Evolutionary conservation across 768 basidiomycete genomes (phyloP).

Genomic region (Dictyophora rubrovolvata): DNA sequence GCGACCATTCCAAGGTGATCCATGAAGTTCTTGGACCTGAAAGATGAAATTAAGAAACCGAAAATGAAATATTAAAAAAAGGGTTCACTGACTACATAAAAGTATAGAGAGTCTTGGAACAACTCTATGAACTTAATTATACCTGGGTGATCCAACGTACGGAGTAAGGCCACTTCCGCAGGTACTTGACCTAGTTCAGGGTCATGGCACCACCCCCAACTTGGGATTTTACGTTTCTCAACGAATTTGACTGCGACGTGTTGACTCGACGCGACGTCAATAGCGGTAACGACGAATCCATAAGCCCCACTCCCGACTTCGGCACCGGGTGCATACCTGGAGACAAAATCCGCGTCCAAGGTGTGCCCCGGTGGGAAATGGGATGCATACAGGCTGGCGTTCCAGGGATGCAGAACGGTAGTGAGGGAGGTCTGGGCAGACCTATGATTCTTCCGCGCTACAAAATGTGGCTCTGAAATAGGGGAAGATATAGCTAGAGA

Average conservation of each 20-base stretch:
- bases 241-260: slow-evolving; percentile 97
- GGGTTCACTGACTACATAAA: slow-evolving; percentile 62
- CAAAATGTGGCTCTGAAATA: neutral
- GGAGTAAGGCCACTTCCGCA: slow-evolving; percentile 71
- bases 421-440: neutral
- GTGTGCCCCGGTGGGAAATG: slow-evolving; percentile 53
- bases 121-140: slow-evolving; percentile 78
- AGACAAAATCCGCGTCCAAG: slow-evolving; percentile 51
- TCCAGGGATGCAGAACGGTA: neutral
- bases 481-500: neutral
- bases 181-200: slow-evolving; percentile 56
- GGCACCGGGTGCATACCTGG: slow-evolving; percentile 51
- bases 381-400: slow-evolving; percentile 25
- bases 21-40: slow-evolving; percentile 88
- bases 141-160: slow-evolving; percentile 63
- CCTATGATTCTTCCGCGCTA: neutral
- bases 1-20: slow-evolving; percentile 64
- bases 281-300: slow-evolving; percentile 88
- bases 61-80: neutral
- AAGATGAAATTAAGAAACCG: slow-evolving; percentile 1
- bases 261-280: slow-evolving; percentile 41
- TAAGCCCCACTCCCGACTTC: slow-evolving; percentile 89
- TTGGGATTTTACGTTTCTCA: slow-evolving; percentile 59
- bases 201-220: slow-evolving; percentile 47
- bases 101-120: slow-evolving; percentile 76